Evolutionary conservation across 1,284 basidiomycete genomes (phyloP).

Genomic region (Pseudozyma pruni): DNA sequence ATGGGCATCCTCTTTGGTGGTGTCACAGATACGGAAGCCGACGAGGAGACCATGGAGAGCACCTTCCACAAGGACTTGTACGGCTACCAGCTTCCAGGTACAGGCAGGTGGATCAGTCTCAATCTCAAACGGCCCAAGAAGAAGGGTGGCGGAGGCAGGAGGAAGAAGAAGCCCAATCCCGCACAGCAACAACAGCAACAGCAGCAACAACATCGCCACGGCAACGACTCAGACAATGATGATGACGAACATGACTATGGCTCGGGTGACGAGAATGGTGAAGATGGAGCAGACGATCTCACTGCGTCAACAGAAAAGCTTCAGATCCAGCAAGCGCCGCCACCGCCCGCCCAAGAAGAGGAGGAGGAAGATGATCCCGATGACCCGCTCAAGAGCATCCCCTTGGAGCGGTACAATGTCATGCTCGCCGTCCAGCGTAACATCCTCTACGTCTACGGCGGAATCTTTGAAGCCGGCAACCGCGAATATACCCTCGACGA

Average conservation of each 20-base stretch:
- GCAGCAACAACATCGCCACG: conserved; percentile 30
- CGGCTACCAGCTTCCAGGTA: conserved; percentile 81
- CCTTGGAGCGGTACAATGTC: conserved; percentile 85
- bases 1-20: conserved; percentile 89
- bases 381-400: conserved; percentile 78
- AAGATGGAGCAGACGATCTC: conserved; percentile 30
- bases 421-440: conserved; percentile 89
- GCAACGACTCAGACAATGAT: conserved; percentile 36
- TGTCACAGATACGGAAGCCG: conserved; percentile 86
- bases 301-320: conserved; percentile 25
- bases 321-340: conserved; percentile 21
- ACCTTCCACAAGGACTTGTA: conserved; percentile 64
- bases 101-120: conserved; percentile 83
- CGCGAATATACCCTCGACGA: conserved; percentile 67
- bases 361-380: conserved; percentile 72
- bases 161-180: conserved; percentile 72
- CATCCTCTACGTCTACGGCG: conserved; percentile 70
- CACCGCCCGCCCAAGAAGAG: conserved; percentile 49
- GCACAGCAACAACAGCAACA: conserved; percentile 28
- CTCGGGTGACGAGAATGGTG: conserved; percentile 38
- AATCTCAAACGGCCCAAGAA: conserved; percentile 73
- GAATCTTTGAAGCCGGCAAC: conserved; percentile 63
- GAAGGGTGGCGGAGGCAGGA: conserved; percentile 70
- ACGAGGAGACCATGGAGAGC: conserved; percentile 82
- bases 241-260: conserved; percentile 44